Base-by-base conservation (phyloP, 257 asterid genomes). In the Buddleja alternifolia region DNA sequence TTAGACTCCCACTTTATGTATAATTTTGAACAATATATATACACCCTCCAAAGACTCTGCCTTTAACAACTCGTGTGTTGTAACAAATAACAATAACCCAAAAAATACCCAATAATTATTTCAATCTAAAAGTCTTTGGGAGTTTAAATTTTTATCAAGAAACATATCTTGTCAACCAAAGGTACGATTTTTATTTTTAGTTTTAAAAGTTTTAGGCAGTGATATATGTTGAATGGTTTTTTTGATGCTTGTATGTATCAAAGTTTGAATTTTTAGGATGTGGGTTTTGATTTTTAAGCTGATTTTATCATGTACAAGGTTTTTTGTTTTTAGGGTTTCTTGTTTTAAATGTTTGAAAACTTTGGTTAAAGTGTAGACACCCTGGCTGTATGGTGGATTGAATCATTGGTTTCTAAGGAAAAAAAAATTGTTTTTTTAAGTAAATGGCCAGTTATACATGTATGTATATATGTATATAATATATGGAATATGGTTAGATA, bases 241-340 rank as follows among this genome's bases (percentile, higher is more conserved):
- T 58, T 36, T 17, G 55, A 23, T 63, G 62, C 29, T 7, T 11
- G 23, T 54, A 16, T 69, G 51, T 54, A 56, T 69, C 34, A 51
- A 63, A 74, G 60, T 8, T 70, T 74, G 65, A 9, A 34, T 73
- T 71, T 73, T 78, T 74, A 40, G 54, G 74, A 69, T 47, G 67
- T 75, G 83, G 79, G 76, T 57, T 65, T 57, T 73, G 77, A 47
- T 67, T 72, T 58, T 53, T 67, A 48, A 34, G 42, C 2, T n/a
- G 29, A 63, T 37, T 51, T 48, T 55, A 3, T 8, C 7, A 10
- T 51, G 29, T 20, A 55, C 48, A 72, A 62, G n/a, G n/a, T n/a
- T n/a, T n/a, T n/a, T n/a, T n/a, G n/a, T n/a, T n/a, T n/a, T n/a
- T n/a, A 23, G 71, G 46, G 39, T 16, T 66, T 70, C 39, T 73